Evolutionary conservation across 495 filamentous ascomycete species (phyloP).

Genomic region (Aspergillus coremiiformis): DNA sequence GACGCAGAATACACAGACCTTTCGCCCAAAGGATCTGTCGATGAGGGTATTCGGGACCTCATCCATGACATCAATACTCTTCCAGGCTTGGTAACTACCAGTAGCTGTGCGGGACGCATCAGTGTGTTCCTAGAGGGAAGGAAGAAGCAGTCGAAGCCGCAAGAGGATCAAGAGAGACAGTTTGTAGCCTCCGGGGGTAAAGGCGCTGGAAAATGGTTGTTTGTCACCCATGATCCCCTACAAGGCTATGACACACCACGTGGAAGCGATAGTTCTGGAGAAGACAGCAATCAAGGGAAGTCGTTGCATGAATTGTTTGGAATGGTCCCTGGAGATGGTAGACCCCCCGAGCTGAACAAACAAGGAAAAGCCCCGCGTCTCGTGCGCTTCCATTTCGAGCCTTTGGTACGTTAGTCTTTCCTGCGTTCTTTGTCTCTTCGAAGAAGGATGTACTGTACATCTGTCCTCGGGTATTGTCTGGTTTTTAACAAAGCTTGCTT

Average conservation of each 20-base stretch:
- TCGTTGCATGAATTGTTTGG: slow-evolving; percentile 29
- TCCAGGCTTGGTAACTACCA: slow-evolving; percentile 78
- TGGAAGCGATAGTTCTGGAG: neutral
- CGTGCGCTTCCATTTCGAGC: slow-evolving; percentile 88
- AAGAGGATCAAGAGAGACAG: slow-evolving; percentile 16
- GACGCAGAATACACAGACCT: slow-evolving; percentile 63
- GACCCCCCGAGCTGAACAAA: slow-evolving; percentile 15
- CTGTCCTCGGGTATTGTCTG: neutral
- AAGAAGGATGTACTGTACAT: too few species aligned
- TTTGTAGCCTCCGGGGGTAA: slow-evolving; percentile 64
- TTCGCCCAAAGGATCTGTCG: slow-evolving; percentile 81
- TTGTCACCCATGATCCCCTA: slow-evolving; percentile 74
- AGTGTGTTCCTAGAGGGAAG: slow-evolving; percentile 79
- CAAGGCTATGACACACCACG: slow-evolving; percentile 12
- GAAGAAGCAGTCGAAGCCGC: slow-evolving; percentile 29
- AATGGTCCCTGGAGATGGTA: slow-evolving; percentile 26
- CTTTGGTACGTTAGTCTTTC: slow-evolving; percentile 59
- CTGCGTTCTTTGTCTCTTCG: neutral
- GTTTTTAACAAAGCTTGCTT: neutral
- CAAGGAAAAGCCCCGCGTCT: slow-evolving; percentile 42
- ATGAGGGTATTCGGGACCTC: slow-evolving; percentile 64
- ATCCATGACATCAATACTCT: slow-evolving; percentile 66
- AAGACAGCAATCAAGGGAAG: neutral
- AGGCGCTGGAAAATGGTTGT: slow-evolving; percentile 79
- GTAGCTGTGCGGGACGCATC: slow-evolving; percentile 79